Percentiles rank a stretch among this genome's conserved stretches.
Evolutionary conservation across 2,329 filamentous ascomycete species (phyloP).

Genomic region (Blastomyces gilchristii): DNA sequence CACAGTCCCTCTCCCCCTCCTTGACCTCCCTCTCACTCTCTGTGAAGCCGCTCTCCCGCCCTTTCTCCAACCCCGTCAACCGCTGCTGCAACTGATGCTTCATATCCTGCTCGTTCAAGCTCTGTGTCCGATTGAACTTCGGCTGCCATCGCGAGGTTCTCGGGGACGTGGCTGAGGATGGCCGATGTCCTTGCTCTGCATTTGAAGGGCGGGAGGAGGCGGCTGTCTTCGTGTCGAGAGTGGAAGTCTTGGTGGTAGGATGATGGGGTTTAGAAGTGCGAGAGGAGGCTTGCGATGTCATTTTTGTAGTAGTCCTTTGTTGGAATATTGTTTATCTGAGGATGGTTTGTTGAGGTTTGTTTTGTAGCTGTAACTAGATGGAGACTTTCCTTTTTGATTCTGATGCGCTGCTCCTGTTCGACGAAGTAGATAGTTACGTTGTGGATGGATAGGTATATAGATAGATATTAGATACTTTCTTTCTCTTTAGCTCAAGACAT

Average conservation of each 20-base stretch:
- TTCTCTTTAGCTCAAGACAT: too few species aligned
- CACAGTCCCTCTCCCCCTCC: background rate
- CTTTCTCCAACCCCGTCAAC: constrained; percentile 26
- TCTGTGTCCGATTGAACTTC: constrained; percentile 23
- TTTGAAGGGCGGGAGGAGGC: background rate
- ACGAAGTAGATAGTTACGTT: too few species aligned
- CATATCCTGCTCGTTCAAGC: constrained; percentile 41
- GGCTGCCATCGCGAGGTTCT: constrained; percentile 22
- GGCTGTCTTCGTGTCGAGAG: background rate
- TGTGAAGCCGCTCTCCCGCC: constrained; percentile 48
- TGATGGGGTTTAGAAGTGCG: background rate
- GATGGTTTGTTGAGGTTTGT: background rate
- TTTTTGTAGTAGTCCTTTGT: background rate
- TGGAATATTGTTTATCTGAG: background rate
- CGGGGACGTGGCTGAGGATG: background rate
- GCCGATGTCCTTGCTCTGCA: background rate
- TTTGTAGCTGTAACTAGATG: too few species aligned
- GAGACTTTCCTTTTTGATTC: too few species aligned
- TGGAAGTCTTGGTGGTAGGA: background rate
- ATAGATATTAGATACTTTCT: too few species aligned
- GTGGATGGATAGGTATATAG: too few species aligned
- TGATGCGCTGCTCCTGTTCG: too few species aligned
- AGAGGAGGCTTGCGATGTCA: background rate
- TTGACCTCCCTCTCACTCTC: constrained; percentile 37
- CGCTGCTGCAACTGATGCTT: constrained; percentile 46